A percentile compares a stretch with the other conserved stretches of the same genome.
Conservation (phyloP, 2,329 filamentous ascomycete genomes). For the Monilinia fructicola region DNA sequence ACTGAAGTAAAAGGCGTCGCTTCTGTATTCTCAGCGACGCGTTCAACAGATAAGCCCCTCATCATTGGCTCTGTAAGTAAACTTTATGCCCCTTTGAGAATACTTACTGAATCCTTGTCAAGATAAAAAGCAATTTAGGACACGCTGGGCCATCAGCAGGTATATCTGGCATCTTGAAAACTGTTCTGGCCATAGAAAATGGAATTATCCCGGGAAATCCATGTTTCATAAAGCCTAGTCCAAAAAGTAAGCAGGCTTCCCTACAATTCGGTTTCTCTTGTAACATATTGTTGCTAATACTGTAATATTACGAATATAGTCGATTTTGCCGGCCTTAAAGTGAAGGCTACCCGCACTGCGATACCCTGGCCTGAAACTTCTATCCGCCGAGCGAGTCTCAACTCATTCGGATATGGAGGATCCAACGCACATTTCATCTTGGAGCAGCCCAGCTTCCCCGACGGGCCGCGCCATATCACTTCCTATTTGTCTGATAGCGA, state of each 20-base stretch:
- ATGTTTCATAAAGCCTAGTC: constrained; percentile 44
- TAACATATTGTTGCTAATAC: too few species aligned
- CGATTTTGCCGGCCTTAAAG: constrained; percentile 40
- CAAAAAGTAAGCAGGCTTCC: not conserved
- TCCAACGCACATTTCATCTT: constrained; percentile 37
- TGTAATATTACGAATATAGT: not conserved
- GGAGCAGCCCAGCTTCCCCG: not conserved
- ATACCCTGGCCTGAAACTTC: constrained; percentile 25
- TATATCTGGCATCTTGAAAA: constrained; percentile 44
- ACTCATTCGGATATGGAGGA: constrained; percentile 36
- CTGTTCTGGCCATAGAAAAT: constrained; percentile 44
- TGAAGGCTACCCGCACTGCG: constrained; percentile 25
- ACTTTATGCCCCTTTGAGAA: too few species aligned
- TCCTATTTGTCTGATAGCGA: too few species aligned
- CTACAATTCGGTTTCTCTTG: too few species aligned
- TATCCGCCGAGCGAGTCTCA: constrained; percentile 49
- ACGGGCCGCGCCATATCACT: too few species aligned
- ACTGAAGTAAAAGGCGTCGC: constrained; percentile 11
- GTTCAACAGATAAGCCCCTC: not conserved
- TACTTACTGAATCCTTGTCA: too few species aligned
- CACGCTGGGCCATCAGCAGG: constrained; percentile 43
- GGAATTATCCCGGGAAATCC: constrained; percentile 45
- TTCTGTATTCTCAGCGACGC: constrained; percentile 4
- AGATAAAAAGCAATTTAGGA: constrained; percentile 26
- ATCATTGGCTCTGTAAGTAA: constrained; percentile 15